Conservation (phyloP, 257 asterid species). For the Ligustrum vulgare region DNA sequence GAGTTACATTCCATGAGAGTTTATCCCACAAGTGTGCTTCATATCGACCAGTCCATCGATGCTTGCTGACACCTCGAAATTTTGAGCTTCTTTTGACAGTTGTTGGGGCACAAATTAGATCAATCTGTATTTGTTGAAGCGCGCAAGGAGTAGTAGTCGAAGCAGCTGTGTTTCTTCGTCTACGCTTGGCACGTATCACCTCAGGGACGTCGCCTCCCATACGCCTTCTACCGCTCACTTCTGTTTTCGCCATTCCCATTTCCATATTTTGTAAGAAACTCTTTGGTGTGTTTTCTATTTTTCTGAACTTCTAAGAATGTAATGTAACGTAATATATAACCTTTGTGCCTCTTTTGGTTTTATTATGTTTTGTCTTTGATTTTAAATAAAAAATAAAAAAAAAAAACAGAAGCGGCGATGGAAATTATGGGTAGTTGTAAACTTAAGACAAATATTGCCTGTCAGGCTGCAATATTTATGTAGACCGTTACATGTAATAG, state of each 20-base stretch:
- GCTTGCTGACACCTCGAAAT: constrained; percentile 40
- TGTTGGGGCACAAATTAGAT: constrained; percentile 18
- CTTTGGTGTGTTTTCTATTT: not conserved
- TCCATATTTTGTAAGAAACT: constrained; percentile 14
- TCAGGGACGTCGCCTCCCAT: not conserved
- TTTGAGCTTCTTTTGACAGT: constrained; percentile 34
- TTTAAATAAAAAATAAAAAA: constrained; percentile 8
- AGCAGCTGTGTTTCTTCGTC: constrained; percentile 19
- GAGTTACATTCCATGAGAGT: constrained; percentile 57
- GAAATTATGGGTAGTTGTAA: constrained; percentile 20
- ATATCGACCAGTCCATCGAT: constrained; percentile 61
- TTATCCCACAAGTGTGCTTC: constrained; percentile 78
- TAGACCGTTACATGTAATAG: not conserved
- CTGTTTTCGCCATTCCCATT: constrained; percentile 39
- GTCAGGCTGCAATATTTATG: not conserved
- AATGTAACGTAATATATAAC: constrained; percentile 16
- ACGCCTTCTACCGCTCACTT: constrained; percentile 31
- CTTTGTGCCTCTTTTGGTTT: constrained; percentile 17
- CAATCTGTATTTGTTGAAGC: not conserved
- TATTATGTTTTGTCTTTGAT: constrained; percentile 23
- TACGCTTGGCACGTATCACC: constrained; percentile 9
- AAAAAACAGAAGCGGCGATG: constrained; percentile 25
- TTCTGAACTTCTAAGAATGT: not conserved
- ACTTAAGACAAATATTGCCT: not conserved
- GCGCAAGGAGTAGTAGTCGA: not conserved